Evolutionary conservation across 805 yeast genomes (phyloP), one percentile per base, ranked within the genome.

Genomic region (Komagataella kurtzmanii): DNA sequence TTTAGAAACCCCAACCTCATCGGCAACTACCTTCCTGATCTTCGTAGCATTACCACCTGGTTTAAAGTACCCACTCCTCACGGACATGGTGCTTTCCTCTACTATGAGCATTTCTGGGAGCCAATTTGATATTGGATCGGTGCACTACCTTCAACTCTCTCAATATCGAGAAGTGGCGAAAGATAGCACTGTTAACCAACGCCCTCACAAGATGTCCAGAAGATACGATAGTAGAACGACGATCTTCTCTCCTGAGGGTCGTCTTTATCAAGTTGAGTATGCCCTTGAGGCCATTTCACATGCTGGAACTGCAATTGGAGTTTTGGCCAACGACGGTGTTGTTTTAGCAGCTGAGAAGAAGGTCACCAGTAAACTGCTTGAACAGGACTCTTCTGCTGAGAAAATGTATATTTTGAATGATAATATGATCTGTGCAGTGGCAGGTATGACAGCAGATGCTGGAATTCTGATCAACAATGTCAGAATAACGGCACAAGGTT

Each of bases 201-300:
- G 45, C 44, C 23, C 24, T 49, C 18, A 40, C 40, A n/a, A 21
- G 19, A 78, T 79, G 83, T 88, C 97, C 59, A 85, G 98, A 85
- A 83, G 99, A 79, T 93, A 93, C 88, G 99, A 93, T 71, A 85
- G 96, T 55, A 81, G 99, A 77, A 93, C 99, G 50, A 93, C 99
- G 3, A 95, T 93, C 63, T 93, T 93, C 72, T 91, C 98, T 45
- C 99, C 99, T 7, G 99, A 93, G 67, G 99, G 99, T 45, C 81
- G 99, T 69, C 76, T 93, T 53, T 93, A 93, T 70, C 99, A 93
- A 71, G 91, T 89, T 18, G 99, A 93, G 69, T 93, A 93, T 61
- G 99, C 98, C 3, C 80, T 89, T 64, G 98, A 93, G 67, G 90
- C 91, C 17, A 85, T 85, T 56, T 79, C 85, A 51, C 85, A 81